These are phyloP conservation scores for Aspergillus sclerotialis DNA, from an alignment of 2,329 filamentous ascomycete genomes.

Conservation along the genomic window DNA sequence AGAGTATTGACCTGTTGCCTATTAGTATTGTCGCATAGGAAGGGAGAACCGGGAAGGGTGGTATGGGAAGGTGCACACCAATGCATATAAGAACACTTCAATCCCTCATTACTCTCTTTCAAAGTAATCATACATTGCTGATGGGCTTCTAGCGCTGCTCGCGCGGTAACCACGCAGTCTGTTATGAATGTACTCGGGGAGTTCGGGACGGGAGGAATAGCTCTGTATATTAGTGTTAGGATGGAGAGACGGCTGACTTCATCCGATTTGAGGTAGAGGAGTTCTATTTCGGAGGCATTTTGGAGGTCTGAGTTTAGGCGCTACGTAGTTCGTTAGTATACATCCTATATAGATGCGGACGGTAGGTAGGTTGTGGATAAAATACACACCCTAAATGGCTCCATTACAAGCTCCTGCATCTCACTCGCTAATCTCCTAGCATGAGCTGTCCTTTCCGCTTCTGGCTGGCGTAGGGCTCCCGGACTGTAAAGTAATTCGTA, in stretches of 20 bases:
- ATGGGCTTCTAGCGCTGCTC: constrained; percentile 27
- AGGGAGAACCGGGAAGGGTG: neutral
- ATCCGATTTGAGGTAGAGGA: constrained; percentile 22
- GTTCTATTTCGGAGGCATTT: constrained; percentile 19
- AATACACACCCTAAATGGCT: constrained; percentile 21
- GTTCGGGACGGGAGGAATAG: constrained; percentile 25
- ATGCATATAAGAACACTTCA: constrained; percentile 29
- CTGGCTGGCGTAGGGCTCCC: constrained; percentile 20
- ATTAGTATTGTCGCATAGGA: neutral
- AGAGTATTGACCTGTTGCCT: constrained; percentile 27
- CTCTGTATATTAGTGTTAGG: constrained; percentile 34
- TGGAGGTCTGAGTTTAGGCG: constrained; percentile 7
- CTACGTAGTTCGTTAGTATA: constrained; percentile 1
- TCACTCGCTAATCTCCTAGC: constrained; percentile 21
- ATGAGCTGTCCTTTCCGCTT: constrained; percentile 18
- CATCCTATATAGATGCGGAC: neutral
- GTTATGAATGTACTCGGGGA: constrained; percentile 24
- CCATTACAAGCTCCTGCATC: constrained; percentile 20
- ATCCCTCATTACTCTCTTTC: constrained; percentile 17
- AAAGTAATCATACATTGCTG: constrained; percentile 22
- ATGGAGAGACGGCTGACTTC: constrained; percentile 30
- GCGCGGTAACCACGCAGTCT: constrained; percentile 32
- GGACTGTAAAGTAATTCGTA: constrained; percentile 52
- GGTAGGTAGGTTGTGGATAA: neutral
- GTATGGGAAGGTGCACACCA: constrained; percentile 17